Evolutionary conservation across 768 basidiomycete genomes (phyloP).

Genomic region (Royoungia palumana): DNA sequence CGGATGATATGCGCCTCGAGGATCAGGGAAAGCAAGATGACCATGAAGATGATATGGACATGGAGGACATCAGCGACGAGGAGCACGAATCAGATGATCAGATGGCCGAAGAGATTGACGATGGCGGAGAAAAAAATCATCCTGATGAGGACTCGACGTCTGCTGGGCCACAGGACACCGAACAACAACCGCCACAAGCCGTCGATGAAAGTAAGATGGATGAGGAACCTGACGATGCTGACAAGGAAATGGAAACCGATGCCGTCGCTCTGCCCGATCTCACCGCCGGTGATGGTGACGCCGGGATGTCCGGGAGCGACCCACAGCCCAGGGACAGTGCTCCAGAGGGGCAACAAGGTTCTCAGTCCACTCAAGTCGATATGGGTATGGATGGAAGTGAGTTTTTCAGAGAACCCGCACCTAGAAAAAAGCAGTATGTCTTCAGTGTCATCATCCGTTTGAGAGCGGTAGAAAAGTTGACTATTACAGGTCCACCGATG

Average conservation of each 20-base stretch:
- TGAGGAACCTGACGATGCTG: slow-evolving; percentile 28
- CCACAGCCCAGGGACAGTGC: slow-evolving; percentile 16
- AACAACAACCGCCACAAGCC: slow-evolving; percentile 16
- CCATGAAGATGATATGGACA: slow-evolving; percentile 21
- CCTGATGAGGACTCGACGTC: slow-evolving; percentile 20
- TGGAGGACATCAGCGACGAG: slow-evolving; percentile 39
- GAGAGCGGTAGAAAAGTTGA: neutral
- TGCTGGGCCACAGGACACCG: slow-evolving; percentile 23
- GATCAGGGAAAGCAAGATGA: slow-evolving; percentile 28
- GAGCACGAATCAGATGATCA: slow-evolving; percentile 23
- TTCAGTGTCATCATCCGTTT: neutral
- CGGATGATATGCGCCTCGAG: slow-evolving; percentile 75
- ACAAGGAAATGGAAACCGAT: slow-evolving; percentile 26
- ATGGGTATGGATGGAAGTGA: slow-evolving; percentile 16
- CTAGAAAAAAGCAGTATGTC: slow-evolving; percentile 14
- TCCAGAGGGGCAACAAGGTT: slow-evolving; percentile 22
- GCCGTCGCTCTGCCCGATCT: slow-evolving; percentile 39
- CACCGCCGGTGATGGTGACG: slow-evolving; percentile 23
- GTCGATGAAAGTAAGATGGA: slow-evolving; percentile 15
- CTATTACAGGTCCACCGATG: slow-evolving; percentile 12
- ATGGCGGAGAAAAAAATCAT: slow-evolving; percentile 8
- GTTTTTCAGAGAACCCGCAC: slow-evolving; percentile 23
- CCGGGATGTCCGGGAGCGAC: slow-evolving; percentile 14
- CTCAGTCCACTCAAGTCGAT: slow-evolving; percentile 13
- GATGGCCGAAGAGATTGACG: slow-evolving; percentile 24